Percentiles rank a stretch among this genome's conserved stretches.
phyloP scores from a whole-genome alignment of 1,139 yeast species.

The Candida sojae region DNA sequence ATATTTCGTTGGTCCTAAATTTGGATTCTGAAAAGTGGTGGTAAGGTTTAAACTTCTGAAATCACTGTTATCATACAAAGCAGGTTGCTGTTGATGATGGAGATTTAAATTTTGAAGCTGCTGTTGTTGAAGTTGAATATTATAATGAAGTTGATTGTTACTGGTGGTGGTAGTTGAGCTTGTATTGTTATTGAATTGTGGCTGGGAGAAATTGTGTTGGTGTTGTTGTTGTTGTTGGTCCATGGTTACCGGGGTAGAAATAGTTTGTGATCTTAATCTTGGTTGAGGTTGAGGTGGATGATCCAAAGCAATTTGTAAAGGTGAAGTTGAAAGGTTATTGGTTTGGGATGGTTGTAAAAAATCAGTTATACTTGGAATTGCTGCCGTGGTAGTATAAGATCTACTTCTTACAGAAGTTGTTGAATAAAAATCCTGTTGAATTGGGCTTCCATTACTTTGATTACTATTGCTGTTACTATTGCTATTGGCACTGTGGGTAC shows the following conservation, averaged over 20 bases:
- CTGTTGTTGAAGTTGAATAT: constrained; percentile 15
- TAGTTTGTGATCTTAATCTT: constrained; percentile 46
- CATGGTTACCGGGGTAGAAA: constrained; percentile 23
- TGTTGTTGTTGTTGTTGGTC: constrained; percentile 34
- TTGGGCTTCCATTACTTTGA: background rate
- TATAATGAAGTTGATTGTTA: constrained; percentile 9
- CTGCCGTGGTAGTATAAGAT: constrained; percentile 52
- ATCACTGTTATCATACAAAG: constrained; percentile 57
- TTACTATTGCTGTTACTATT: constrained; percentile 5
- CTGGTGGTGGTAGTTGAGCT: constrained; percentile 13
- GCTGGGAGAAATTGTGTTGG: constrained; percentile 16
- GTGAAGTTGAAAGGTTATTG: constrained; percentile 15
- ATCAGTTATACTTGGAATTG: constrained; percentile 23
- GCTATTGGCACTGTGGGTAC: constrained; percentile 4
- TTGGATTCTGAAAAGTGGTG: constrained; percentile 66
- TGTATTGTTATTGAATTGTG: constrained; percentile 1
- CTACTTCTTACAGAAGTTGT: constrained; percentile 31
- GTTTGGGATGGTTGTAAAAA: constrained; percentile 4
- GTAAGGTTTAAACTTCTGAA: constrained; percentile 43
- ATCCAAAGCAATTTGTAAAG: constrained; percentile 36
- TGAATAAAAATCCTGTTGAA: background rate
- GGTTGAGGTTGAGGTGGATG: constrained; percentile 18
- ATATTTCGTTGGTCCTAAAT: constrained; percentile 75
- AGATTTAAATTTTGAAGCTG: constrained; percentile 11
- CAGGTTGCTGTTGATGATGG: constrained; percentile 6